These are phyloP conservation scores for Trypanosoma brucei DNA, from an alignment of 208 protist genomes.

Conservation along the genomic window DNA sequence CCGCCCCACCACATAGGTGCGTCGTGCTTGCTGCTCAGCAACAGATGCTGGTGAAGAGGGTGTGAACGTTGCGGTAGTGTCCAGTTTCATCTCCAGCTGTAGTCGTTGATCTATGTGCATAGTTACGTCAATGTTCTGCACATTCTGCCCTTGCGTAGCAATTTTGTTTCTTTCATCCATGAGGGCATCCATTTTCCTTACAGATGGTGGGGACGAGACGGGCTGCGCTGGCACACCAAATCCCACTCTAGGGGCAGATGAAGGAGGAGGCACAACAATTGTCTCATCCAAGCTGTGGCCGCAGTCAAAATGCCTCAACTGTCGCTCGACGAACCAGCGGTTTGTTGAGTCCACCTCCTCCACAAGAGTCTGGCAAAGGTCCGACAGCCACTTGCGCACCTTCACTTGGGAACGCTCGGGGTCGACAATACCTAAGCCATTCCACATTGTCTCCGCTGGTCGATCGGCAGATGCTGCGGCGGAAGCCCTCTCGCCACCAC, in stretches of 20 bases:
- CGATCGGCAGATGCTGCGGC: conserved; percentile 6
- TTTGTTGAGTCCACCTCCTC: conserved; percentile 62
- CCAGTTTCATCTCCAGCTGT: conserved; percentile 53
- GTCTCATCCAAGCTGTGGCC: conserved; percentile 54
- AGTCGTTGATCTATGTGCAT: conserved; percentile 61
- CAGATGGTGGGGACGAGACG: neutral
- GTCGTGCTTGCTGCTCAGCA: conserved; percentile 34
- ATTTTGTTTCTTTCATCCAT: conserved; percentile 34
- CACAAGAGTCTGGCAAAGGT: conserved; percentile 44
- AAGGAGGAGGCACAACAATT: conserved; percentile 14
- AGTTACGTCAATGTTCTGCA: conserved; percentile 41
- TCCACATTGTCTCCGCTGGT: conserved; percentile 35
- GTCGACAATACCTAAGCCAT: conserved; percentile 39
- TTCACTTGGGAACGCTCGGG: conserved; percentile 42
- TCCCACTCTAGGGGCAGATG: conserved; percentile 6
- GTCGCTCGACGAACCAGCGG: conserved; percentile 45
- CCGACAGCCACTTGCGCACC: conserved; percentile 53
- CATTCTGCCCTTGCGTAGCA: conserved; percentile 28
- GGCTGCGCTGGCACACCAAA: conserved; percentile 6
- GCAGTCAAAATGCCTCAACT: conserved; percentile 56
- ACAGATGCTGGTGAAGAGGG: conserved; percentile 12
- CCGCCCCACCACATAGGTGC: conserved; percentile 54
- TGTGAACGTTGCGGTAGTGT: conserved; percentile 47
- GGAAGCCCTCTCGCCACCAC: conserved; percentile 8
- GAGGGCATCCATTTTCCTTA: conserved; percentile 34